Evolutionary conservation across 805 yeast species (phyloP), one percentile per base, ranked within the genome.

Genomic region (Ogataea pilisensis): DNA sequence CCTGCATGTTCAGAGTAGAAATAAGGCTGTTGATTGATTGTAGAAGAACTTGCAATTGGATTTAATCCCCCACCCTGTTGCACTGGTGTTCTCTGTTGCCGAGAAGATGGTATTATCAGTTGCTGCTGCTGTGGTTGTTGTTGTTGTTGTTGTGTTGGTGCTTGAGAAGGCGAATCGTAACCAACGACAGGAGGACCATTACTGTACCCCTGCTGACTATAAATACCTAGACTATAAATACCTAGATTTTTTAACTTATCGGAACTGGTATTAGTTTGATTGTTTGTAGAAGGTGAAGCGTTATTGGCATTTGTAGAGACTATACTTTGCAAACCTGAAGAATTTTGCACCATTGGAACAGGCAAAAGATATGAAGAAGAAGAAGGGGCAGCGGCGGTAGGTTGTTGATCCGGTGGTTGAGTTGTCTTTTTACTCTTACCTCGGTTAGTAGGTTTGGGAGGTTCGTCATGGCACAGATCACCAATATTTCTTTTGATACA

Each of bases 1-100:
- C 95, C 95, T 0, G 93, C 95, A 58, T 89, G 95, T 54, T 89
- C 96, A 0, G 95, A 85, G 48, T 79, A 83, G 65, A 89, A 89
- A 43, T 84, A 77, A 0, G 95, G 93, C 47, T 80, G 85, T 43
- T 80, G 86, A 50, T 74, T 64, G n/a, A 64, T 46, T 4, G 61
- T 40, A 0, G 57, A 41, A 9, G 60, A 38, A 1, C 59, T 42
- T 8, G 50, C 47, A 16, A 29, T 19, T 19, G 18, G 22, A 19
- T 11, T 4, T 24, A 24, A 24, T 24, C 11, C 11, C 11, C 16
- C 16, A 27, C 7, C 14, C 16, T 27, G 30, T 27, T 9, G 13
- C 8, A 27, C 16, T 44, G 45, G 11, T 29, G 35, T 8, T 28
- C 32, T 31, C 38, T 38, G 38, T 37, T 28, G n/a, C n/a, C n/a